Evolutionary conservation across 306 rosid genomes (phyloP).

Genomic region (Fragaria nilgerrensis): DNA sequence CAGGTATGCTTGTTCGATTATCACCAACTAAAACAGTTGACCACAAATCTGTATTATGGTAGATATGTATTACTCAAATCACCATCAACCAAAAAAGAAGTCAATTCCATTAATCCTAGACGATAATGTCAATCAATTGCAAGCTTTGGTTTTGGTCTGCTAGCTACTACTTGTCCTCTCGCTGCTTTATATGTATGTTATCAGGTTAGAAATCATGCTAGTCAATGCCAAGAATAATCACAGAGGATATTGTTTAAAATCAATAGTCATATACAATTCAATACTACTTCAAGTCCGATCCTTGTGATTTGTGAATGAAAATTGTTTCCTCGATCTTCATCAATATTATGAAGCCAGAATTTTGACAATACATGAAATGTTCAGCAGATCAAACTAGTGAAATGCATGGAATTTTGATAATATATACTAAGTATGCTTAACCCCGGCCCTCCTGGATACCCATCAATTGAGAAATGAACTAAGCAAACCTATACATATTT

Average conservation of each 20-base stretch:
- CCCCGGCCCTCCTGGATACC: too few species aligned
- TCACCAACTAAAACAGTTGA: constrained; percentile 16
- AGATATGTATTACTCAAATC: background rate
- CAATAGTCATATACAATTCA: background rate
- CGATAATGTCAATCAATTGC: constrained; percentile 12
- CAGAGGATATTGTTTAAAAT: constrained; percentile 5
- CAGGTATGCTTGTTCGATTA: background rate
- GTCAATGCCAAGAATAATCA: constrained; percentile 18
- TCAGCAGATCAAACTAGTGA: too few species aligned
- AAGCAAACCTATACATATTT: too few species aligned
- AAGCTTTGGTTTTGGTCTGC: constrained; percentile 22
- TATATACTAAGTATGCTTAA: too few species aligned
- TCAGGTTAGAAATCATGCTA: constrained; percentile 28
- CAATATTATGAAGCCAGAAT: too few species aligned
- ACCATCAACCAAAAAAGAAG: constrained; percentile 2
- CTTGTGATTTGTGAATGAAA: too few species aligned
- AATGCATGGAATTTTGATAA: too few species aligned
- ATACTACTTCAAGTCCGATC: too few species aligned
- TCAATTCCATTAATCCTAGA: constrained; percentile 11
- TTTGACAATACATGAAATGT: too few species aligned
- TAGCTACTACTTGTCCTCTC: constrained; percentile 1
- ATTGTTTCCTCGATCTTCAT: too few species aligned
- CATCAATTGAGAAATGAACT: too few species aligned
- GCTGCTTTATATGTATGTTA: background rate
- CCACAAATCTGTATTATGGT: background rate